Evolutionary conservation across 2,329 filamentous ascomycete genomes (phyloP), one percentile per base, ranked within the genome.

Genomic region (Xylaria sp.): DNA sequence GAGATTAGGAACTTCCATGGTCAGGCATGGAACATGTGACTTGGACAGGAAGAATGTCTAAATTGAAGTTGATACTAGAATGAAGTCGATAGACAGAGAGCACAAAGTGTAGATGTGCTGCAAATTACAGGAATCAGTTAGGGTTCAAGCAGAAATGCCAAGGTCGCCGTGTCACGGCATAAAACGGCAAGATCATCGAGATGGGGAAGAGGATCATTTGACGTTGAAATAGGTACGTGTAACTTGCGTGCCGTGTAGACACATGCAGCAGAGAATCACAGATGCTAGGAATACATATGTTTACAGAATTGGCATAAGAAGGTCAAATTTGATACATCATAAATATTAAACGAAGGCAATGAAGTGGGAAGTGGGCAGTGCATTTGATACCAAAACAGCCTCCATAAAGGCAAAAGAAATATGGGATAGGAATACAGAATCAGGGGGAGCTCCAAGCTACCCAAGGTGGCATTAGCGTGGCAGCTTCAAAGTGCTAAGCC

Each of bases 1-100:
- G 38, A 71, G 44, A 50, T 69, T 64, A 27, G 62, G 58, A 11
- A 67, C 57, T 47, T 74, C 74, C 76, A 77, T 72, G 42, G 39
- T 74, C 36, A 49, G 25, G 33, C 51, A 60, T 66, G 36, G 25
- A 33, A 47, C 47, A 61, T 53, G 44, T 51, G 31, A 29, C 33
- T 59, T 56, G 13, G 55, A 42, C 44, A 27, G 20, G 2, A 3
- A 33, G 10, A 38, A 31, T 57, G 49, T 22, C 22, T 45, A 13
- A 11, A 38, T 49, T 27, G 20, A 9, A 17, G 51, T 44, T 45
- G 38, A 55, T 25, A 42, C 25, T 17, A 36, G 38, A 20, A 50
- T 11, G n/a, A 44, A 29, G 39, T 11, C 33, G 47, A 51, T n/a
- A 36, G 22, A 29, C 9, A 22, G 22, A 29, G 5, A 22, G 38